These are phyloP conservation scores for Dactylis glomerata DNA, from an alignment of 176 grass and related monocot genomes.

Conservation along the genomic window DNA sequence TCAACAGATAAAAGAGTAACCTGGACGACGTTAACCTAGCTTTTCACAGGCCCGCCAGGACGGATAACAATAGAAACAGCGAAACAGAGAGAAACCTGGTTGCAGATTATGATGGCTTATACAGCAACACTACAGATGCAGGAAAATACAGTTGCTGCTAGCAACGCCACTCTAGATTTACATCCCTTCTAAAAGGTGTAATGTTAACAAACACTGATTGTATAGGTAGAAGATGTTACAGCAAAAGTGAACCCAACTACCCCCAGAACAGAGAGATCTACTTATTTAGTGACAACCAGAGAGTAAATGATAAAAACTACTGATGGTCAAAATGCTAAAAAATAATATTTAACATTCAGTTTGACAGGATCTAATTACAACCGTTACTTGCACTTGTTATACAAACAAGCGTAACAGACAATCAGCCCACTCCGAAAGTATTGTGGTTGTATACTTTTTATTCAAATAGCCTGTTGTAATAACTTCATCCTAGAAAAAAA, in stretches of 20 bases:
- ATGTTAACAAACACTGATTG: not conserved
- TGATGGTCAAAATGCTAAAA: not conserved
- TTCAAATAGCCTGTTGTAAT: not conserved
- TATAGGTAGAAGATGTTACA: not conserved
- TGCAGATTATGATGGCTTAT: not conserved
- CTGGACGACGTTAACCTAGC: slow-evolving; percentile 8
- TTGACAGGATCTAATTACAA: not conserved
- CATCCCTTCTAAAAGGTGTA: not conserved
- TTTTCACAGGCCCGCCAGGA: slow-evolving; percentile 1
- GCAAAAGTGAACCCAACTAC: not conserved
- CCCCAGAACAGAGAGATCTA: not conserved
- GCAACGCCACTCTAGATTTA: slow-evolving; percentile 1
- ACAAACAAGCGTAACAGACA: not conserved
- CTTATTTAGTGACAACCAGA: slow-evolving; percentile 7
- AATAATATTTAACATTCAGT: not conserved
- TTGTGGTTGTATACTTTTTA: not conserved
- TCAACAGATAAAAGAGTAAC: slow-evolving; percentile 15
- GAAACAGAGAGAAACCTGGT: slow-evolving; percentile 11
- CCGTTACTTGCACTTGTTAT: not conserved
- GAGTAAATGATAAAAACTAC: not conserved
- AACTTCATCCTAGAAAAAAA: not conserved
- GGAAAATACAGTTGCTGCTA: not conserved
- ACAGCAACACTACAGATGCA: not conserved
- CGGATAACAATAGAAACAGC: not conserved
- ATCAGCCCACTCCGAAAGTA: not conserved